A percentile compares a stretch with the other conserved stretches of the same genome.
Conservation (phyloP, 768 basidiomycete species). For the Mycena belliarum region DNA sequence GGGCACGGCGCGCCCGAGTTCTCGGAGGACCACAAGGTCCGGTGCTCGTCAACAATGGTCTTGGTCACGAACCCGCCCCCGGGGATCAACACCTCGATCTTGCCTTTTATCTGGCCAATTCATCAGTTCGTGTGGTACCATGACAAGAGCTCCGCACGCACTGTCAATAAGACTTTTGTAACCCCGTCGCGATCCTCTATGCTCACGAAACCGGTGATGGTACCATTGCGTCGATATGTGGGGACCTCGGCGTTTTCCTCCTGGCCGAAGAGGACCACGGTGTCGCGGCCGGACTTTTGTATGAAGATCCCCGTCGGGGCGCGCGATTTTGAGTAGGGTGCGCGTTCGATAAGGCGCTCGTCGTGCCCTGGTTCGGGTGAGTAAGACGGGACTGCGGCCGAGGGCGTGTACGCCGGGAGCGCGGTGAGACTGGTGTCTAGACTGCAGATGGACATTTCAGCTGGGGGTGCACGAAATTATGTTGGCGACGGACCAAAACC, state of each 20-base stretch:
- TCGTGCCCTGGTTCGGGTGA: constrained; percentile 51
- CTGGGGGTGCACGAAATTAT: background rate
- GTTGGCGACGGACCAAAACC: too few relatives aligned
- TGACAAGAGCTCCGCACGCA: constrained; percentile 16
- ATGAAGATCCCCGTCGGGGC: constrained; percentile 38
- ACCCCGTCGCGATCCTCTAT: constrained; percentile 41
- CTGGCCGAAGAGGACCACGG: constrained; percentile 49
- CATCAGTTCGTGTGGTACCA: background rate
- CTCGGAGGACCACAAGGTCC: constrained; percentile 36
- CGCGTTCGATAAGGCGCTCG: constrained; percentile 54
- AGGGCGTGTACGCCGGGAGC: constrained; percentile 56
- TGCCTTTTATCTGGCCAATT: constrained; percentile 40
- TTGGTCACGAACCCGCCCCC: constrained; percentile 36
- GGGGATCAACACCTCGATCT: constrained; percentile 37
- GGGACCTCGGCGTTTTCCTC: constrained; percentile 41
- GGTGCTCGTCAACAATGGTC: constrained; percentile 31
- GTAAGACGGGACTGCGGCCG: constrained; percentile 56
- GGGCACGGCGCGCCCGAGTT: constrained; percentile 25
- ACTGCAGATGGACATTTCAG: background rate
- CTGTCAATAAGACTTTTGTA: constrained; percentile 45
- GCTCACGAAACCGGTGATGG: constrained; percentile 45
- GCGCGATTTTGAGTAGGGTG: constrained; percentile 33
- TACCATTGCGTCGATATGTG: constrained; percentile 42
- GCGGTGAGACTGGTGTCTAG: background rate
- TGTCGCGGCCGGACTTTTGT: constrained; percentile 40